phyloP scores from a whole-genome alignment of 2,329 filamentous ascomycete species.

The Trichoderma cornu-damae region DNA sequence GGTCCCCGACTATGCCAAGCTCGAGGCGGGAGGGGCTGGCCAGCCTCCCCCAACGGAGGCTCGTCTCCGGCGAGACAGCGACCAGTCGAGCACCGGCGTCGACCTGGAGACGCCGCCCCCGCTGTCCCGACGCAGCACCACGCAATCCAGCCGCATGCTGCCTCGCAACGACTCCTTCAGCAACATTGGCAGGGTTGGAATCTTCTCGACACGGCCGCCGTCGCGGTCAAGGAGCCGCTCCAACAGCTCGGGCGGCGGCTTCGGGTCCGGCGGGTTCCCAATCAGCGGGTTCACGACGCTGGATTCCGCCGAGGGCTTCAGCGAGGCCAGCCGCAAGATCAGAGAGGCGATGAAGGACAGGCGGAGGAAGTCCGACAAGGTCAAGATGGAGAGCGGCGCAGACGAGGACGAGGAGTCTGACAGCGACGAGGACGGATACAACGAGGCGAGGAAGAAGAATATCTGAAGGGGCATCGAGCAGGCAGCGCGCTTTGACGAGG shows the following conservation, averaged over 20 bases:
- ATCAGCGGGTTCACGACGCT: constrained; percentile 65
- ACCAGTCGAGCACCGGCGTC: constrained; percentile 39
- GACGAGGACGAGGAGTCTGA: constrained; percentile 33
- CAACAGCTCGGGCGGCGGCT: constrained; percentile 60
- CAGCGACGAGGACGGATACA: constrained; percentile 41
- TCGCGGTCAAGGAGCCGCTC: constrained; percentile 70
- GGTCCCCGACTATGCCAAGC: constrained; percentile 50
- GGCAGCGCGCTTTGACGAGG: background rate
- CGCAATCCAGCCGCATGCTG: constrained; percentile 48
- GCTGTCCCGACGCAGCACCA: constrained; percentile 47
- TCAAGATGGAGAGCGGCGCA: constrained; percentile 35
- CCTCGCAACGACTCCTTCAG: constrained; percentile 91
- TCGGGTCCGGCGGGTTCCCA: constrained; percentile 57
- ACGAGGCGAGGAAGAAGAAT: constrained; percentile 42
- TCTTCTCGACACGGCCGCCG: constrained; percentile 86
- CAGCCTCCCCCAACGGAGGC: constrained; percentile 22
- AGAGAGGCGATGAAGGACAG: constrained; percentile 71
- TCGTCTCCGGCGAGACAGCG: constrained; percentile 44
- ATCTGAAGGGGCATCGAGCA: constrained; percentile 20
- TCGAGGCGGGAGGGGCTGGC: constrained; percentile 31
- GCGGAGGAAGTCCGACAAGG: constrained; percentile 49
- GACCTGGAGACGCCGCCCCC: constrained; percentile 38
- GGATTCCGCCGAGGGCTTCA: constrained; percentile 65
- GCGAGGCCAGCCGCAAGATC: constrained; percentile 80
- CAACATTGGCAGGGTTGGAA: constrained; percentile 78